Base-by-base conservation (phyloP, 805 yeast genomes). In the Spathaspora girioi region DNA sequence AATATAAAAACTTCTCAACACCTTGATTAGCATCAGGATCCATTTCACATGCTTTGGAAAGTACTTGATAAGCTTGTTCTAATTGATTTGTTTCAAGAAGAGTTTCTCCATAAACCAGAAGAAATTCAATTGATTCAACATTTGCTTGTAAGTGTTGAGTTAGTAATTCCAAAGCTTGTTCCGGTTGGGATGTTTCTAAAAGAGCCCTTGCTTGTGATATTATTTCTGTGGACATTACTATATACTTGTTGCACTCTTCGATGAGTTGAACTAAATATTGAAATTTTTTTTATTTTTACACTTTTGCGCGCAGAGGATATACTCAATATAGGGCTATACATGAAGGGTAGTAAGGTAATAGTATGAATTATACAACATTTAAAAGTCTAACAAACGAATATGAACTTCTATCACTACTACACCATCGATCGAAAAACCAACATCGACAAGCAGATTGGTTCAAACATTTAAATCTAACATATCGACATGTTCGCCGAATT, bases 1-100 rank as follows among this genome's bases (percentile, higher is more conserved):
- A 71, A 68, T 92, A 90, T 50, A 94, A 77, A 64, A 88, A 92
- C 70, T 91, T 92, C 63, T 89, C 96, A 19, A 83, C 84, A 1
- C 93, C 94, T 43, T 68, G 59, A 1, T 62, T 55, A 1, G 89
- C 97, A 1, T 74, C 65, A 1, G 87, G 83, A 67, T 92, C 97
- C 48, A 86, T 55, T 54, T 81, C 81, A 52, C 92, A 83, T 2
- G 91, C 83, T 43, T 68, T 69, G 8, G 67, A 66, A 48, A 93
- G 73, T 12, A 83, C 69, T 5, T 81, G 78, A 64, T 84, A 88
- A 0, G 97, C 97, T 46, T 77, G 76, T 53, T 89, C 96, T 48
- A 92, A 81, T 56, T 87, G 83, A 51, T 94, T 92, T 48, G 76
- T 76, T 64, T 94, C 99, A 48, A 93, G 74, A 50, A 86, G 80